Conservation (phyloP, 345 rosid genomes). For the Dimocarpus longan region DNA sequence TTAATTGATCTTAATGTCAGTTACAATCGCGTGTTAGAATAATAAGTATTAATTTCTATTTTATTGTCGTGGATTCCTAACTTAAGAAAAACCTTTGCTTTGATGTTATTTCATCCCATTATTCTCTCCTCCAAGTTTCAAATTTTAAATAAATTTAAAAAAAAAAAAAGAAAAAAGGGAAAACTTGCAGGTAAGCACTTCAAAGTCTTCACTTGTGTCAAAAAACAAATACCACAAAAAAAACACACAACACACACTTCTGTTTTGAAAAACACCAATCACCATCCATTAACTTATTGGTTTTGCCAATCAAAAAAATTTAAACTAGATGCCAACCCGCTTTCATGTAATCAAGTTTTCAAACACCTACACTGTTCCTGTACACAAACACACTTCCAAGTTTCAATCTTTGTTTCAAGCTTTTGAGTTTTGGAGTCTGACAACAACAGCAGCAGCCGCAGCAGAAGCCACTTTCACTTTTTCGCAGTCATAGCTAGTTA, state of each 20-base stretch:
- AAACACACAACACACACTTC: background rate
- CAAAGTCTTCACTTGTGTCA: no score
- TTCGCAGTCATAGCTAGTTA: background rate
- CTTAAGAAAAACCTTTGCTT: background rate
- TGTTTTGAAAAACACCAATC: background rate
- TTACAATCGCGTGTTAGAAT: no score
- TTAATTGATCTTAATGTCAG: no score
- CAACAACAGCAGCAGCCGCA: background rate
- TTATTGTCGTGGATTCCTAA: no score
- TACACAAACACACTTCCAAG: background rate
- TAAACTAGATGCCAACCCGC: background rate
- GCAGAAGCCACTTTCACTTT: background rate
- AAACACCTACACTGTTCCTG: background rate
- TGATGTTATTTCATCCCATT: background rate
- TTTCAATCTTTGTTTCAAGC: background rate
- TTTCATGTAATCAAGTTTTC: background rate
- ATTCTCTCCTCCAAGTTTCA: background rate
- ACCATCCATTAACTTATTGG: background rate
- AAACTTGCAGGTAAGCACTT: background rate
- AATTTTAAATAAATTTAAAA: background rate
- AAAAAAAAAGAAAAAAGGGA: no score
- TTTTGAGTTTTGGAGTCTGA: constrained; percentile 5
- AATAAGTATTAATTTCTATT: no score
- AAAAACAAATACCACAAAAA: background rate
- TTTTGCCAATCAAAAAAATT: background rate